phyloP scores from a whole-genome alignment of 768 basidiomycete species.

The Boletellus ananas region DNA sequence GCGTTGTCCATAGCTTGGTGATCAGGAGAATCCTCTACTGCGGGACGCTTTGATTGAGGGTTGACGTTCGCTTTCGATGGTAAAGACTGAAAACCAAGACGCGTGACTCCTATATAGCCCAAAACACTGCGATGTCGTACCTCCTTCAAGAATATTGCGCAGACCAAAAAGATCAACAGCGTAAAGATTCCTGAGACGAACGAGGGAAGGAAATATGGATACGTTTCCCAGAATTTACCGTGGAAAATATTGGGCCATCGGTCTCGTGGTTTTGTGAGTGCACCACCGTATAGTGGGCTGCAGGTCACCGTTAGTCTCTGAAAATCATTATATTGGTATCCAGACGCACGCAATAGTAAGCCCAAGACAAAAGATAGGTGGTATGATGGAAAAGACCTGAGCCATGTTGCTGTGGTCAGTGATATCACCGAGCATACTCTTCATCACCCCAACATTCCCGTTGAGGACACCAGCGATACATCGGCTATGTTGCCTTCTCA shows the following conservation, averaged over 20 bases:
- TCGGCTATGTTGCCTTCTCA: conserved; percentile 24
- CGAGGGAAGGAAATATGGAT: conserved; percentile 29
- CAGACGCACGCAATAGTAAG: conserved; percentile 29
- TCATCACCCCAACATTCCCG: conserved; percentile 55
- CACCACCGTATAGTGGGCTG: conserved; percentile 59
- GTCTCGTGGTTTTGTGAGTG: conserved; percentile 51
- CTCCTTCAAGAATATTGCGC: conserved; percentile 28
- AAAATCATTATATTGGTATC: no score
- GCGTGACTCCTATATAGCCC: not conserved
- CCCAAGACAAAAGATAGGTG: conserved; percentile 26
- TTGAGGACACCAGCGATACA: conserved; percentile 36
- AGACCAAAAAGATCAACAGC: conserved; percentile 14
- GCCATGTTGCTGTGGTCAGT: conserved; percentile 41
- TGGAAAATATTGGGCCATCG: conserved; percentile 48
- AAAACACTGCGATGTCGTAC: conserved; percentile 11
- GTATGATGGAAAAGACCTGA: conserved; percentile 33
- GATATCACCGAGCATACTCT: conserved; percentile 64
- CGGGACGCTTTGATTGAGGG: not conserved
- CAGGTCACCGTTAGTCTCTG: not conserved
- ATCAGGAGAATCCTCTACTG: not conserved
- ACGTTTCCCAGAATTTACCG: conserved; percentile 34
- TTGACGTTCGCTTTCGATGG: conserved; percentile 8
- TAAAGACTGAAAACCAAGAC: conserved; percentile 18
- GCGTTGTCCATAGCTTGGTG: not conserved
- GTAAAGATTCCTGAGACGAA: conserved; percentile 15